Base-by-base conservation (phyloP, 306 rosid genomes). In the Medicago arabica region DNA sequence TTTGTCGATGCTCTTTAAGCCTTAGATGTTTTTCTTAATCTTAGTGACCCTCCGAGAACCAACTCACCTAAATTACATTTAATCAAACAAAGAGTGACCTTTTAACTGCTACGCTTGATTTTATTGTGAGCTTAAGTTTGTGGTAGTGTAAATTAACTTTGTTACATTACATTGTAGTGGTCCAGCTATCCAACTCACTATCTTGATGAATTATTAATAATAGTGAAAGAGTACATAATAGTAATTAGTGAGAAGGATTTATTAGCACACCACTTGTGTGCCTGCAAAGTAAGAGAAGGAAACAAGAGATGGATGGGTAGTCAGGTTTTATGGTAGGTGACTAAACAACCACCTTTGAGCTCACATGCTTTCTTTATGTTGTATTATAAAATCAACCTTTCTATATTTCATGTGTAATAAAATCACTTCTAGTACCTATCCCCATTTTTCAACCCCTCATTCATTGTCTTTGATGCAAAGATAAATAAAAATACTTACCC, bases 251-350 rank as follows among this genome's bases (percentile, higher is more conserved):
- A 77, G 83, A 78, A 65, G 70, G 89, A 83, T 83, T 84, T 81
- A 78, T 71, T 78, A 81, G 79, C 84, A 81, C 83, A 81, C 87
- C 84, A 83, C 84, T 81, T 72, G 81, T 75, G 75, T 75, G 73
- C 53, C 74, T 58, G 38, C 38, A 12, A 80, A 85, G 79, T 76
- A 83, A 82, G 87, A 82, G 79, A 75, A 59, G 74, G 69, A 69
- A 82, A 46, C 76, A 53, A 47, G 70, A 75, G 85, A 82, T 82
- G 80, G 92, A 85, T 89, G 87, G 87, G 77, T 86, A 81, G 86
- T 89, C 89, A 85, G 86, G 98, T 87, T 87, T 86, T 83, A 83
- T 89, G 93, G 95, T 90, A 84, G 95, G 91, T 90, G 98, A 93
- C 98, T 90, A 87, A 90, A 93, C 96, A 90, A 91, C 95, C 93